These are phyloP conservation scores for Pichia kudriavzevii DNA, from an alignment of 1,139 yeast species.

Conservation along the genomic window DNA sequence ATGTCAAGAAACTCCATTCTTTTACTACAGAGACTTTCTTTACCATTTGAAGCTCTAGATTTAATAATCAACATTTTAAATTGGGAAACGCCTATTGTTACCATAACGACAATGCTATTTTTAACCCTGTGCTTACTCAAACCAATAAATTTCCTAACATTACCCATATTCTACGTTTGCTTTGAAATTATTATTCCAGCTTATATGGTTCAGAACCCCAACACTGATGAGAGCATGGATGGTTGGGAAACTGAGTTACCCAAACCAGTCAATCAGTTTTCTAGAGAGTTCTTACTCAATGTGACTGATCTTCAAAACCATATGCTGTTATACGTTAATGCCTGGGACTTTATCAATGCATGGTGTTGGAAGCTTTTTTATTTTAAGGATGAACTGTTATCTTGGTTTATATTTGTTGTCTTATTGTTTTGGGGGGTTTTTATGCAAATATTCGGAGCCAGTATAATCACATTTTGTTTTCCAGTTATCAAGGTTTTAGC, in stretches of 20 bases:
- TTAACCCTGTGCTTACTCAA: slow-evolving; percentile 53
- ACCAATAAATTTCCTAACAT: slow-evolving; percentile 47
- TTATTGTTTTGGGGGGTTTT: slow-evolving; percentile 27
- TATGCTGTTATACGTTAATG: slow-evolving; percentile 59
- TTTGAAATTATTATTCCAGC: slow-evolving; percentile 63
- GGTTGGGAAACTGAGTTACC: slow-evolving; percentile 43
- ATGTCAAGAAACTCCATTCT: slow-evolving; percentile 66
- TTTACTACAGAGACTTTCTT: slow-evolving; percentile 56
- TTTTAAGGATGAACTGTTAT: slow-evolving; percentile 56
- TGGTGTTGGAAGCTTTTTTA: slow-evolving; percentile 52
- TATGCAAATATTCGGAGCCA: slow-evolving; percentile 23
- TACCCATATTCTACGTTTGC: slow-evolving; percentile 50
- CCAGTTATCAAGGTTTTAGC: slow-evolving; percentile 35
- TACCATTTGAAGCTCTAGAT: slow-evolving; percentile 56
- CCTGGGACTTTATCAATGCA: slow-evolving; percentile 50
- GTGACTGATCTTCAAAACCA: slow-evolving; percentile 80
- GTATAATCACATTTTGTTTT: slow-evolving; percentile 25
- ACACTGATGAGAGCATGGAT: slow-evolving; percentile 26
- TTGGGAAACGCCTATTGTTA: slow-evolving; percentile 61
- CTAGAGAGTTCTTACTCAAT: slow-evolving; percentile 71
- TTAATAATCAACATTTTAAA: slow-evolving; percentile 43
- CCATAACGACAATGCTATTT: slow-evolving; percentile 50
- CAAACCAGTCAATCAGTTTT: slow-evolving; percentile 70
- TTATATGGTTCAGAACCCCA: slow-evolving; percentile 42
- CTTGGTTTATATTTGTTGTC: slow-evolving; percentile 44